phyloP scores from a whole-genome alignment of 805 yeast genomes.

The Saturnispora saitoi region DNA sequence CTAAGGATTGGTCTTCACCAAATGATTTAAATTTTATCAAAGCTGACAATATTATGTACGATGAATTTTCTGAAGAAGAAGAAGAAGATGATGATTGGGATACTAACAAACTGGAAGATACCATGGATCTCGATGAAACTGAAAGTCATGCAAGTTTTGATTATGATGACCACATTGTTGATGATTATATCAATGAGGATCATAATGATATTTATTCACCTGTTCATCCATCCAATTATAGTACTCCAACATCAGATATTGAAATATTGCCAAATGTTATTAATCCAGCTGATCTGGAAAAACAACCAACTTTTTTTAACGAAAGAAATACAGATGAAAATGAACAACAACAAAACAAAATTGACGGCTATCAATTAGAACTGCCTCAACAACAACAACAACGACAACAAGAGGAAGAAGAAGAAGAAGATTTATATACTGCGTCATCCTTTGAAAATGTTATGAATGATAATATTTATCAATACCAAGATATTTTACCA shows the following conservation, averaged over 20 bases:
- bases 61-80: constrained; percentile 26
- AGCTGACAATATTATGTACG: constrained; percentile 23
- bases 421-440: constrained; percentile 22
- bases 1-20: constrained; percentile 24
- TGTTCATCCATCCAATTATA: not conserved
- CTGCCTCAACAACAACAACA: not conserved
- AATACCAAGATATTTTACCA: constrained; percentile 13
- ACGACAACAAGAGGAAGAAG: constrained; percentile 7
- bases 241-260: constrained; percentile 6
- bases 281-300: constrained; percentile 11
- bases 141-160: constrained; percentile 7
- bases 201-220: constrained; percentile 14
- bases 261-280: constrained; percentile 6
- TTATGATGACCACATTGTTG: constrained; percentile 9
- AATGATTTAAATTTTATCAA: constrained; percentile 28
- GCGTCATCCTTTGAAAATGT: constrained; percentile 23
- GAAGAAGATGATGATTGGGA: constrained; percentile 26
- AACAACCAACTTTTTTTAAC: constrained; percentile 2
- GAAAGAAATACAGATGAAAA: not conserved
- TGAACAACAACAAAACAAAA: not conserved
- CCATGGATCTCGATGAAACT: constrained; percentile 25
- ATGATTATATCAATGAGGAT: constrained; percentile 8
- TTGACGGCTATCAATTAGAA: not conserved
- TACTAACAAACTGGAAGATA: constrained; percentile 19
- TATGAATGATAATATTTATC: not conserved